Conservation (phyloP, 1,284 basidiomycete genomes). For the Agroathelia rolfsii region DNA sequence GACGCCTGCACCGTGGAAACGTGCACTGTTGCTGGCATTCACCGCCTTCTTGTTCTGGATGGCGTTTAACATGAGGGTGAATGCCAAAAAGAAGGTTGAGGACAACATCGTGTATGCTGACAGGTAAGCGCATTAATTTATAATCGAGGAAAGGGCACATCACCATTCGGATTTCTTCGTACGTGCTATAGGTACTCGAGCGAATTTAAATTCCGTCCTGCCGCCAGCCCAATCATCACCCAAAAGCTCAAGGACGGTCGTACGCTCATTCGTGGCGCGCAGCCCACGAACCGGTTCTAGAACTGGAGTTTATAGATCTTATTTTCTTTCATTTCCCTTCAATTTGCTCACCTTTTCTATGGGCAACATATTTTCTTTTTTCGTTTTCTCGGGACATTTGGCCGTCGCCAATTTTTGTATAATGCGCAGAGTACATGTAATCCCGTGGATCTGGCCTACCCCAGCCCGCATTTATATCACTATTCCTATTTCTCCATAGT, state of each 20-base stretch:
- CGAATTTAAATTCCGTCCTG: slow-evolving; percentile 41
- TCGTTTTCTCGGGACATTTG: too few species aligned
- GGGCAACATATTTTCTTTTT: too few species aligned
- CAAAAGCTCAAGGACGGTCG: slow-evolving; percentile 37
- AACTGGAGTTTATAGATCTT: too few species aligned
- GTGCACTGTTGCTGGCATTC: slow-evolving; percentile 33
- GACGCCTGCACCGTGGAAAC: slow-evolving; percentile 35
- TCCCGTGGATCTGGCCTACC: too few species aligned
- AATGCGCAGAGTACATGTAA: too few species aligned
- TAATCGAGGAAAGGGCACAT: background rate
- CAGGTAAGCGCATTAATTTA: too few species aligned
- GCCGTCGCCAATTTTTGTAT: too few species aligned
- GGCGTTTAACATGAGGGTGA: slow-evolving; percentile 26
- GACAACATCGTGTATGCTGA: slow-evolving; percentile 24
- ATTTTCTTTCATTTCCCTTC: too few species aligned
- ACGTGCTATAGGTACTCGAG: slow-evolving; percentile 34
- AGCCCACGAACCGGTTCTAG: too few species aligned
- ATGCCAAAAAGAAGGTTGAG: slow-evolving; percentile 16
- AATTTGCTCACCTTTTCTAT: too few species aligned
- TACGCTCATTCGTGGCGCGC: slow-evolving; percentile 32
- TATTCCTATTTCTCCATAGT: too few species aligned
- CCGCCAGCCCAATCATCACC: slow-evolving; percentile 44
- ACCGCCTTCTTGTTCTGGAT: slow-evolving; percentile 34
- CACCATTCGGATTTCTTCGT: slow-evolving; percentile 2
- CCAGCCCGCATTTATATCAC: too few species aligned